Base-by-base conservation (phyloP, 2,329 filamentous ascomycete genomes). In the Colletotrichum truncatum region DNA sequence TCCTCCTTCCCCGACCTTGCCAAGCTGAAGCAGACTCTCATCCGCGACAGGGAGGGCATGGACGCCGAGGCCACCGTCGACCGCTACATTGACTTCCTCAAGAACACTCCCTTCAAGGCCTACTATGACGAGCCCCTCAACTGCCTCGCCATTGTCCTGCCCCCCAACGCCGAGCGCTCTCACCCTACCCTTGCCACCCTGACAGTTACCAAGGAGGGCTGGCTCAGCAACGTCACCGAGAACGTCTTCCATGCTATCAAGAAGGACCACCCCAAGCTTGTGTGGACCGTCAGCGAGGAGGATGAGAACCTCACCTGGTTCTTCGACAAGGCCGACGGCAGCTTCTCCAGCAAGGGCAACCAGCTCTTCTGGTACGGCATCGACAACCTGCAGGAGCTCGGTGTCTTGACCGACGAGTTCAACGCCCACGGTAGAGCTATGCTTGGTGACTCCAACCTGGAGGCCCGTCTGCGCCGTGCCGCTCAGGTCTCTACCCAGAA, bases 251-350 rank as follows among this genome's bases (percentile, higher is more conserved):
- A 91, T 69, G 91, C 92, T 68, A 92, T 98, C 77, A 97, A 95
- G 85, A 97, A 97, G 80, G 95, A 98, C 75, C 92, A 94, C 78
- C 90, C 94, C 59, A 93, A 91, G 81, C 85, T 98, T 69, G 92
- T 93, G 69, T 99, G 94, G 95, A 97, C 94, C n/a, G 95, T 98
- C 66, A 95, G 93, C 82, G 91, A 94, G 74, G 92, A 97, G 71
- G 94, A 98, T 73, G 95, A 98, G 85, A 98, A 98, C 77, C 84
- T 98, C 72, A 94, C 93, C 10, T 98, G 95, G 96, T 98, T 98
- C 84, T 97, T 97, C 71, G 94, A 97, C 80, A 97, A 97, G 85
- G 92, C 95, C 9, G 94, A 98, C 71, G 95, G 96, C 61, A 97
- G 93, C 78, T 87, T 98, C 72, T 93, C 91, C 68, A 89, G 90